Conservation (phyloP, 169 alveolate species). For the Plasmodium malariae region DNA sequence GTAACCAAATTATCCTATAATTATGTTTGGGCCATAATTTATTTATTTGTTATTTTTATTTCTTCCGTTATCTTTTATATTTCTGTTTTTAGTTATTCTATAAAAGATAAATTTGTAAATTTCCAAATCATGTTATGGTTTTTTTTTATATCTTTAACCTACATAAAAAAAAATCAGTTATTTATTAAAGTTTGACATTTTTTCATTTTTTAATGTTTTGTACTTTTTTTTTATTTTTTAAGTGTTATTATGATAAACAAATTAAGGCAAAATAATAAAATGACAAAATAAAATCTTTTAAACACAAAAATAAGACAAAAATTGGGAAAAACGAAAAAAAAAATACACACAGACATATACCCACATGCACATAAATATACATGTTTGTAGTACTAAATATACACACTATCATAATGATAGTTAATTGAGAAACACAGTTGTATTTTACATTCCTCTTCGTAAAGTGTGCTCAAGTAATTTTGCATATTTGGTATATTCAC, state of each 20-base stretch:
- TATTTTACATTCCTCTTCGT: too few species aligned
- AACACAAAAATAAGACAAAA: conserved; percentile 6
- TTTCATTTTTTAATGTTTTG: conserved; percentile 9
- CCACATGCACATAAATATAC: neutral
- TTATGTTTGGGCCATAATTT: conserved; percentile 72
- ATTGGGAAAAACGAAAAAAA: neutral
- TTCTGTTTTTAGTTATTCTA: conserved; percentile 59
- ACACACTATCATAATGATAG: too few species aligned
- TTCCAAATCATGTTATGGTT: conserved; percentile 59
- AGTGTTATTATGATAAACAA: neutral
- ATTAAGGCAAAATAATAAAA: neutral
- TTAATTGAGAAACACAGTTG: too few species aligned
- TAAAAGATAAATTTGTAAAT: conserved; percentile 63
- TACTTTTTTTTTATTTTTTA: conserved; percentile 25
- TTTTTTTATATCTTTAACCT: conserved; percentile 62
- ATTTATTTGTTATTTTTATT: conserved; percentile 56
- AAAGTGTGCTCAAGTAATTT: too few species aligned
- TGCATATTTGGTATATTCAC: too few species aligned
- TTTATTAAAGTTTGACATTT: conserved; percentile 41
- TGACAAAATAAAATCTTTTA: neutral
- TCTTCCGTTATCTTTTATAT: conserved; percentile 69
- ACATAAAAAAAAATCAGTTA: conserved; percentile 57
- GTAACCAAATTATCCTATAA: conserved; percentile 35
- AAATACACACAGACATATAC: neutral
- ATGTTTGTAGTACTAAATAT: neutral